phyloP scores from a whole-genome alignment of 306 rosid genomes.

The Trifolium subterraneum region DNA sequence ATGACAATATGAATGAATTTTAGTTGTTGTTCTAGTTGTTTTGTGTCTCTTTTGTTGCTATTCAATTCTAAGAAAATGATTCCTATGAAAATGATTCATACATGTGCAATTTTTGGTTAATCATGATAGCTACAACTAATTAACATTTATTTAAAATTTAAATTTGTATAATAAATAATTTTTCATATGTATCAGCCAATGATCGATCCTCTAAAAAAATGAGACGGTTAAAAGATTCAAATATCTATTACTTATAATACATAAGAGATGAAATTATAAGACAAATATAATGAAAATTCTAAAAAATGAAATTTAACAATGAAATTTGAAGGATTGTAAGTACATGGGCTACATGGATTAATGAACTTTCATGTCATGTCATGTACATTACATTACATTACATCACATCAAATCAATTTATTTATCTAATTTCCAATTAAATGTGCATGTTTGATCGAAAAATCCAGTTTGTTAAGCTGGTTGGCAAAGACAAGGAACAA shows the following conservation, averaged over 20 bases:
- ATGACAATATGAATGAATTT: not conserved
- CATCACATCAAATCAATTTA: not conserved
- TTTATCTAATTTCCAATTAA: no score
- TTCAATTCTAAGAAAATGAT: not conserved
- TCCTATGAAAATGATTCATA: not conserved
- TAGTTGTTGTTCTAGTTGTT: not conserved
- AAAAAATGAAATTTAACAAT: not conserved
- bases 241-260: not conserved
- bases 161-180: not conserved
- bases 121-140: not conserved
- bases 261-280: not conserved
- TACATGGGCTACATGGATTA: not conserved
- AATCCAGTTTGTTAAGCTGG: no score
- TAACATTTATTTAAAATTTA: not conserved
- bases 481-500: not conserved
- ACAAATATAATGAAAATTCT: not conserved
- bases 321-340: not conserved
- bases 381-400: not conserved
- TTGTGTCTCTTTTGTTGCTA: conserved; percentile 12
- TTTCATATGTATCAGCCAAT: not conserved
- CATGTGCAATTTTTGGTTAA: not conserved
- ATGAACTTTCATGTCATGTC: not conserved
- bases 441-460: no score
- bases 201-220: not conserved
- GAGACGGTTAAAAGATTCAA: not conserved